A percentile compares a stretch with the other conserved stretches of the same genome.
Conservation (phyloP, 2,329 filamentous ascomycete genomes). For the Balansia obtecta region DNA sequence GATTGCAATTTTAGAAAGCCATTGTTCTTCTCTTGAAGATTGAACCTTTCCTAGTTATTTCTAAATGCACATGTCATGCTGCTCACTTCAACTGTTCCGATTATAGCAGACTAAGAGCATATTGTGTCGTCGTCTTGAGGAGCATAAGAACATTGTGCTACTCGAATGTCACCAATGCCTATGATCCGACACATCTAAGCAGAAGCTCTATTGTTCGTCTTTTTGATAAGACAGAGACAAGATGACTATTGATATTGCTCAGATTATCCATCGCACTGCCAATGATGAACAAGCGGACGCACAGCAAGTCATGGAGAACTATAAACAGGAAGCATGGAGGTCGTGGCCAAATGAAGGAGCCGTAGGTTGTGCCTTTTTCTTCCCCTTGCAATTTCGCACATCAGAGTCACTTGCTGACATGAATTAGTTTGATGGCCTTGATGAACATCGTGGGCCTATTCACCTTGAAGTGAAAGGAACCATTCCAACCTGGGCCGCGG, state of each 20-base stretch:
- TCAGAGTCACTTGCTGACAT: not conserved
- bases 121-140: not conserved
- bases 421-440: slow-evolving; percentile 51
- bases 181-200: no score
- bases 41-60: not conserved
- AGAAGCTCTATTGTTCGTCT: no score
- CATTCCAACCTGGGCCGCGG: slow-evolving; percentile 61
- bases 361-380: slow-evolving; percentile 16
- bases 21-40: not conserved
- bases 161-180: not conserved
- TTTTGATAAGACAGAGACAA: not conserved
- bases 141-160: not conserved
- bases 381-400: not conserved
- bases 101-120: not conserved
- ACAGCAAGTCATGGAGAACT: slow-evolving; percentile 14
- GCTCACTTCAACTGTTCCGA: not conserved
- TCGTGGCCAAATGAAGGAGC: slow-evolving; percentile 37
- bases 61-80: not conserved
- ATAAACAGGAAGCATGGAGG: slow-evolving; percentile 21
- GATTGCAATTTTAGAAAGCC: not conserved
- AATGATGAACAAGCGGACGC: slow-evolving; percentile 16
- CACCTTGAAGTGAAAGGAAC: slow-evolving; percentile 48
- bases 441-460: slow-evolving; percentile 53
- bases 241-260: slow-evolving; percentile 13
- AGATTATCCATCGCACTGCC: slow-evolving; percentile 15